A percentile compares a stretch with the other conserved stretches of the same genome.
Conservation (phyloP, 1,284 basidiomycete species). For the Crepidotus sp. region DNA sequence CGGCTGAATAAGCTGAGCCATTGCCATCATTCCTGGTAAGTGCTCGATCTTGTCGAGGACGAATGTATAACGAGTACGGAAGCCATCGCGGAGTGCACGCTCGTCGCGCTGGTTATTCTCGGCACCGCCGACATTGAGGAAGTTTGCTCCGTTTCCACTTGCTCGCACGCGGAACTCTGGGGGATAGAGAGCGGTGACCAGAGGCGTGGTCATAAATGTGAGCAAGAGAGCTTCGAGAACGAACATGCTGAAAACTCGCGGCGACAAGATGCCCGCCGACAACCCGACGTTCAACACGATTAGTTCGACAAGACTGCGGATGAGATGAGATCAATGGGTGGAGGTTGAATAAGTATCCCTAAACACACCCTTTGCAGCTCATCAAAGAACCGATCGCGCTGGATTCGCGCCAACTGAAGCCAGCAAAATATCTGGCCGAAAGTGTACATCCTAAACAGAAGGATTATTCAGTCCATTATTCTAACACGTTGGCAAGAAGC, state of each 20-base stretch:
- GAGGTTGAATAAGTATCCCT: not conserved
- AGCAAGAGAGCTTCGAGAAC: constrained; percentile 57
- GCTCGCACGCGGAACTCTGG: constrained; percentile 47
- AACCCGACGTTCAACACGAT: constrained; percentile 95
- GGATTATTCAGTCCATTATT: too few relatives aligned
- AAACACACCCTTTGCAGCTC: constrained; percentile 84
- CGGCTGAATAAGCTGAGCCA: constrained; percentile 56
- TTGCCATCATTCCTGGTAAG: constrained; percentile 65
- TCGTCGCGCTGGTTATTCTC: constrained; percentile 18
- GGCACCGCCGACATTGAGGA: constrained; percentile 34
- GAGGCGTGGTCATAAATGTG: constrained; percentile 85
- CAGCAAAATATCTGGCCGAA: constrained; percentile 55
- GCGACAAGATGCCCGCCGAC: constrained; percentile 72
- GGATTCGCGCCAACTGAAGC: constrained; percentile 76
- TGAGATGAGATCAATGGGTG: not conserved
- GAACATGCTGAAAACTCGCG: constrained; percentile 21
- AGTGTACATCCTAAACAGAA: constrained; percentile 52
- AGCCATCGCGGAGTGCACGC: constrained; percentile 21
- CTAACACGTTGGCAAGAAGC: too few relatives aligned
- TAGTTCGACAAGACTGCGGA: constrained; percentile 67
- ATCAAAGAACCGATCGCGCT: constrained; percentile 86
- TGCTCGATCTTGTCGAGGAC: constrained; percentile 91
- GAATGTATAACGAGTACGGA: constrained; percentile 62
- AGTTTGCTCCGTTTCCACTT: constrained; percentile 35
- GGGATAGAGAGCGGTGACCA: constrained; percentile 74